A percentile compares a stretch with the other conserved stretches of the same genome.
Evolutionary conservation across 352 stramenopile species (phyloP).

Genomic region (Phytophthora colocasiae): DNA sequence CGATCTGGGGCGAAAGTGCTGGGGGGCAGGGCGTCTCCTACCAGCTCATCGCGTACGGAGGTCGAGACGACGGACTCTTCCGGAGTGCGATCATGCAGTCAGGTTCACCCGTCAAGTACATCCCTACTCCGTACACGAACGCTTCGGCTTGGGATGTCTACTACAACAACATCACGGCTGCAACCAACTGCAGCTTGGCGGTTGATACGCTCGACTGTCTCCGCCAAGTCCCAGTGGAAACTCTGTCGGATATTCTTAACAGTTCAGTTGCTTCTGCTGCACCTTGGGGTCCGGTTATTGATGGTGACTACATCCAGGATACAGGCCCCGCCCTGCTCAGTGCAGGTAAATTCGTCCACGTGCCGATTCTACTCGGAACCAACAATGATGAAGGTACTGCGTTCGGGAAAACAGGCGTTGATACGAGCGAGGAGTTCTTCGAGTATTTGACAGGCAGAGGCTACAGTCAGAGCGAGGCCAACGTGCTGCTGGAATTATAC

Average conservation of each 20-base stretch:
- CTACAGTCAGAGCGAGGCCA: slow-evolving; percentile 6
- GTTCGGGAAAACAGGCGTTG: slow-evolving; percentile 18
- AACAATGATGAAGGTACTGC: slow-evolving; percentile 39
- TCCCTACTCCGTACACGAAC: slow-evolving; percentile 18
- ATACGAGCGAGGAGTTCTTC: slow-evolving; percentile 26
- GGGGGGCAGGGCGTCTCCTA: slow-evolving; percentile 46
- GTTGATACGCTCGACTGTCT: slow-evolving; percentile 31
- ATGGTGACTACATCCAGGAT: slow-evolving; percentile 36
- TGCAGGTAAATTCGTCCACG: slow-evolving; percentile 32
- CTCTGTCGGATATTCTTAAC: slow-evolving; percentile 27
- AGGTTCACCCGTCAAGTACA: slow-evolving; percentile 15
- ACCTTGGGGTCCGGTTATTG: slow-evolving; percentile 19
- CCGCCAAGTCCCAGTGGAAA: slow-evolving; percentile 30
- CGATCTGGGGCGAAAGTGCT: slow-evolving; percentile 47
- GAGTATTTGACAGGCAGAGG: slow-evolving; percentile 19
- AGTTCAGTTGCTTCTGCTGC: slow-evolving; percentile 26
- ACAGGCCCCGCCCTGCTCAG: slow-evolving; percentile 15
- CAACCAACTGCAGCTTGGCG: slow-evolving; percentile 26
- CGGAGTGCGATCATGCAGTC: slow-evolving; percentile 35
- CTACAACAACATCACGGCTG: slow-evolving; percentile 37
- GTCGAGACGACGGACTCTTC: slow-evolving; percentile 31
- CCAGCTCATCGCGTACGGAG: slow-evolving; percentile 32
- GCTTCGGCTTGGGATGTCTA: slow-evolving; percentile 28
- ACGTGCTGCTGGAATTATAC: slow-evolving; percentile 22
- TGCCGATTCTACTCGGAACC: slow-evolving; percentile 22